These are phyloP conservation scores for Eutrema heterophyllum DNA, from an alignment of 345 rosid species.

Conservation along the genomic window DNA sequence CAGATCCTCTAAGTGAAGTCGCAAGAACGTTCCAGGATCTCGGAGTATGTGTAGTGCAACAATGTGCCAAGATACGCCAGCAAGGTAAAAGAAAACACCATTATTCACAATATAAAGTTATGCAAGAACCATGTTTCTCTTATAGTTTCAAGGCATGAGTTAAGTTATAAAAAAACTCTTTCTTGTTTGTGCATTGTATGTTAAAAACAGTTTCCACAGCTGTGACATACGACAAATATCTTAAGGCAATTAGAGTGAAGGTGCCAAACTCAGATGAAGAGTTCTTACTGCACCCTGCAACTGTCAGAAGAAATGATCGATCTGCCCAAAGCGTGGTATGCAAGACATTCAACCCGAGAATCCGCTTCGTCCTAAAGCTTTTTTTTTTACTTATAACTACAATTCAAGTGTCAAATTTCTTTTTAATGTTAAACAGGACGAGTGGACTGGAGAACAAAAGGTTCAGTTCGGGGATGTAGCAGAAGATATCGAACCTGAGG, in stretches of 20 bases:
- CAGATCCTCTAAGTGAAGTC: constrained; percentile 90
- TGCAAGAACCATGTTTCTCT: not conserved
- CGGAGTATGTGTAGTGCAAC: constrained; percentile 89
- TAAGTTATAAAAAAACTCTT: not conserved
- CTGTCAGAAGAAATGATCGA: constrained; percentile 85
- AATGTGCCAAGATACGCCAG: constrained; percentile 94
- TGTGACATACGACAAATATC: constrained; percentile 67
- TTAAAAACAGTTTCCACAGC: constrained; percentile 72
- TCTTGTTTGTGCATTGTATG: constrained; percentile 2
- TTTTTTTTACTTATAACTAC: not conserved
- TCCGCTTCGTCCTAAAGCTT: not conserved
- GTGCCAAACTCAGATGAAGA: constrained; percentile 91
- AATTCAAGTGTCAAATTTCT: not conserved
- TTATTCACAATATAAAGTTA: not conserved
- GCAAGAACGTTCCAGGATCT: constrained; percentile 78
- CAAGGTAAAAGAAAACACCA: constrained; percentile 50
- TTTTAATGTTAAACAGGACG: constrained; percentile 46
- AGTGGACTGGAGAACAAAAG: constrained; percentile 92
- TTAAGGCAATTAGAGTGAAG: constrained; percentile 80
- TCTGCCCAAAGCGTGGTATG: constrained; percentile 95
- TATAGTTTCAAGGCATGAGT: not conserved
- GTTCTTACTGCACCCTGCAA: constrained; percentile 90
- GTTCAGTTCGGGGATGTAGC: constrained; percentile 67
- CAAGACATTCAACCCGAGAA: not conserved
- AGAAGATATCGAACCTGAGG: constrained; percentile 86